phyloP scores from a whole-genome alignment of 2,329 filamentous ascomycete genomes.

The Davidsoniella eucalypti region DNA sequence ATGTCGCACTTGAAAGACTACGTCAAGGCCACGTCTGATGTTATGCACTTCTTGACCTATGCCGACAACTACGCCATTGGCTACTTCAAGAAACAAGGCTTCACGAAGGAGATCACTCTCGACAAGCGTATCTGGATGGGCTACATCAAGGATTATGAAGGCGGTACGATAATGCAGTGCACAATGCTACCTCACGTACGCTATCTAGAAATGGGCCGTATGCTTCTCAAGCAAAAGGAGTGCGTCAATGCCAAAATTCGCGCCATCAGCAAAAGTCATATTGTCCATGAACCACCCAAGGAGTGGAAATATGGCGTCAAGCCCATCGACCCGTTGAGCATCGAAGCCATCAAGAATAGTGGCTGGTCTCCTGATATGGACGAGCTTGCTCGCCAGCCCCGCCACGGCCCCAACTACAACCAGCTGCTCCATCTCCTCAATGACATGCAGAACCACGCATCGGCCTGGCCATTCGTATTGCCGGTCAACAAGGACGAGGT shows the following conservation, averaged over 20 bases:
- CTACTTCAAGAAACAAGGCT: conserved; percentile 98
- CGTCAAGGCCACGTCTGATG: conserved; percentile 86
- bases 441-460: conserved; percentile 83
- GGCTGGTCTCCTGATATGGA: conserved; percentile 98
- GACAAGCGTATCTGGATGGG: conserved; percentile 92
- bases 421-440: conserved; percentile 84
- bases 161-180: conserved; percentile 98
- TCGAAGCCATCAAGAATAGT: conserved; percentile 75
- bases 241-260: conserved; percentile 88
- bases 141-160: conserved; percentile 99
- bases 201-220: conserved; percentile 81
- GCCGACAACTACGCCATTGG: conserved; percentile 98
- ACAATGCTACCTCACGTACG: conserved; percentile 90
- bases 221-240: conserved; percentile 96
- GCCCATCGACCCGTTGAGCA: conserved; percentile 69
- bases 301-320: conserved; percentile 65
- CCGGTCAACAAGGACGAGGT: conserved; percentile 94
- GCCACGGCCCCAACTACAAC: conserved; percentile 92
- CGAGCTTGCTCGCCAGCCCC: conserved; percentile 81
- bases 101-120: conserved; percentile 94
- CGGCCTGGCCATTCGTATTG: conserved; percentile 85
- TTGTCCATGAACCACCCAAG: conserved; percentile 69
- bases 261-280: conserved; percentile 74
- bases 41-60: conserved; percentile 98
- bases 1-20: conserved; percentile 99